phyloP scores from a whole-genome alignment of 352 stramenopile species.

The Thalassiosira oceanica region DNA sequence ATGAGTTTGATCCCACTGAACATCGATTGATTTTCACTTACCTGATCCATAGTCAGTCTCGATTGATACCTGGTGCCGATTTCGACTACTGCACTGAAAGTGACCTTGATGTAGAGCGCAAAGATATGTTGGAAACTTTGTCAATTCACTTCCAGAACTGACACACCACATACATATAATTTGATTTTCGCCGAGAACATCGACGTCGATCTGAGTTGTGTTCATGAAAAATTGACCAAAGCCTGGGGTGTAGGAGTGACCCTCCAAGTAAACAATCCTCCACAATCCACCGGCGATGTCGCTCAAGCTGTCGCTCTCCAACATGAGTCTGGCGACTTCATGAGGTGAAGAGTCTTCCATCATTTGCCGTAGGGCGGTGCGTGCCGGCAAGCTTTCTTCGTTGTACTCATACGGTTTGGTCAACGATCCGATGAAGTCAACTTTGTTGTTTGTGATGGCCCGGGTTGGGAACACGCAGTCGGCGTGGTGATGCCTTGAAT shows the following conservation, averaged over 20 bases:
- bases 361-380: no score
- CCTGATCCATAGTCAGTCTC: slow-evolving; percentile 17
- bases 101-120: slow-evolving; percentile 6
- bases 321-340: no score
- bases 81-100: slow-evolving; percentile 15
- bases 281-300: slow-evolving; percentile 9
- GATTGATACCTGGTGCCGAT: slow-evolving; percentile 7
- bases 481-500: no score
- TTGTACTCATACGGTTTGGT: slow-evolving; percentile 24
- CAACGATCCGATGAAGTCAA: slow-evolving; percentile 23
- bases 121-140: slow-evolving; percentile 1
- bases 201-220: slow-evolving; percentile 7
- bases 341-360: no score
- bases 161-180: slow-evolving; percentile 15
- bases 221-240: slow-evolving; percentile 20
- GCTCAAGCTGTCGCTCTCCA: no score
- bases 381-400: no score
- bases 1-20: neutral
- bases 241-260: slow-evolving; percentile 18
- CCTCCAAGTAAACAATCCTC: slow-evolving; percentile 19
- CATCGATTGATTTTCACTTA: slow-evolving; percentile 10
- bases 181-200: slow-evolving; percentile 13
- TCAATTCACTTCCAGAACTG: neutral
- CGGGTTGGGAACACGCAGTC: no score
- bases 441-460: no score